Evolutionary conservation across 2,329 filamentous ascomycete genomes (phyloP).

Genomic region (Aspergillus quadricinctus): DNA sequence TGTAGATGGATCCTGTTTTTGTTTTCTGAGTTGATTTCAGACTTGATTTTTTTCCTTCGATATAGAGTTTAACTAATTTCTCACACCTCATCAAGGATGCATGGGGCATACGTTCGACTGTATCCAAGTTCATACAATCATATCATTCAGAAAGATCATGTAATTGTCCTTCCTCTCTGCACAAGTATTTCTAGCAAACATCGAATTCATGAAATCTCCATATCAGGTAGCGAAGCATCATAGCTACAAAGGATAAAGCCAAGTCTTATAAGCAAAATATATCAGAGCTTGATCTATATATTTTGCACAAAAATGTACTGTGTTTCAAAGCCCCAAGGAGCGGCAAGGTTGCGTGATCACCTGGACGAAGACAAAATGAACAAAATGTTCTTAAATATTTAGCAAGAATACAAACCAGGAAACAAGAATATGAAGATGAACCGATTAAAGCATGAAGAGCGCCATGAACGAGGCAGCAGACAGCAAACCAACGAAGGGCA

Average conservation of each 20-base stretch:
- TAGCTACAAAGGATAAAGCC: background rate
- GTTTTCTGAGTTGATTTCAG: background rate
- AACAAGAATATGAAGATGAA: background rate
- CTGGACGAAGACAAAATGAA: background rate
- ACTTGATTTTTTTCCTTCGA: background rate
- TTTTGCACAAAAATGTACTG: background rate
- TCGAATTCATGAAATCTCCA: background rate
- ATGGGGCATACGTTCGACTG: too few species aligned
- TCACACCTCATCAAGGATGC: background rate
- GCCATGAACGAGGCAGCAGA: slow-evolving; percentile 26
- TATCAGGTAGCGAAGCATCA: background rate
- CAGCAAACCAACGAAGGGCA: slow-evolving; percentile 22
- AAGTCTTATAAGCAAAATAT: background rate
- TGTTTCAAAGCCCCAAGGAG: background rate
- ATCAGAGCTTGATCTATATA: background rate
- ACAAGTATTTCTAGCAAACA: background rate
- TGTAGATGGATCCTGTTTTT: slow-evolving; percentile 4
- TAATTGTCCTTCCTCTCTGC: background rate
- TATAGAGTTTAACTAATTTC: background rate
- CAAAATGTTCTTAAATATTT: background rate
- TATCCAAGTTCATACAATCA: background rate
- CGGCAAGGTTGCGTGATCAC: background rate
- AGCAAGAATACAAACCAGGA: background rate
- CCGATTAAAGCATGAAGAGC: slow-evolving; percentile 24
- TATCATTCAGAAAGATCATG: too few species aligned